Evolutionary conservation across 805 yeast species (phyloP).

Genomic region (Monosporozyma unispora): DNA sequence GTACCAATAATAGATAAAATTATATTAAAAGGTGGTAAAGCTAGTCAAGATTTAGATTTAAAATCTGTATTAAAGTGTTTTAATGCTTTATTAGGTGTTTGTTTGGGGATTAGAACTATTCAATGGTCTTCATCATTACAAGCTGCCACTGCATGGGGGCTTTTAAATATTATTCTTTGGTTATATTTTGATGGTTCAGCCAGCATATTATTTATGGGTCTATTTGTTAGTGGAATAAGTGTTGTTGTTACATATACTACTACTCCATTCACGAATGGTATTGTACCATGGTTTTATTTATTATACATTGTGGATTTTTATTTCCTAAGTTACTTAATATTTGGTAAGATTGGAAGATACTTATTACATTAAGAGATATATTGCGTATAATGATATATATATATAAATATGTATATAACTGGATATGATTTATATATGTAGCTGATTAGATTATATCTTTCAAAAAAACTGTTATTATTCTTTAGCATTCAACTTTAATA

Average conservation of each 20-base stretch:
- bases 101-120: slow-evolving; percentile 58
- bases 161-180: slow-evolving; percentile 61
- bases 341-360: slow-evolving; percentile 51
- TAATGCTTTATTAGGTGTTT: slow-evolving; percentile 60
- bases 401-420: not conserved
- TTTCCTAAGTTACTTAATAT: slow-evolving; percentile 55
- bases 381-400: too few relatives aligned
- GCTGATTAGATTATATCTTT: too few relatives aligned
- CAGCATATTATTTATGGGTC: slow-evolving; percentile 47
- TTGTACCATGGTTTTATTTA: slow-evolving; percentile 10
- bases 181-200: slow-evolving; percentile 53
- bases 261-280: slow-evolving; percentile 14
- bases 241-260: slow-evolving; percentile 8
- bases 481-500: not conserved
- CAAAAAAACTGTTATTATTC: too few relatives aligned
- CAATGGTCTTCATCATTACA: slow-evolving; percentile 63
- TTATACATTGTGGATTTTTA: slow-evolving; percentile 40
- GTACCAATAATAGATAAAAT: slow-evolving; percentile 37
- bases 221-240: slow-evolving; percentile 20
- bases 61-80: slow-evolving; percentile 16
- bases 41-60: slow-evolving; percentile 1
- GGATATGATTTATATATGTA: too few relatives aligned
- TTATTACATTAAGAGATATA: not conserved
- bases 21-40: slow-evolving; percentile 8
- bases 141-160: slow-evolving; percentile 53